phyloP scores from a whole-genome alignment of 257 asterid species.

The Solanum chmielewskii region DNA sequence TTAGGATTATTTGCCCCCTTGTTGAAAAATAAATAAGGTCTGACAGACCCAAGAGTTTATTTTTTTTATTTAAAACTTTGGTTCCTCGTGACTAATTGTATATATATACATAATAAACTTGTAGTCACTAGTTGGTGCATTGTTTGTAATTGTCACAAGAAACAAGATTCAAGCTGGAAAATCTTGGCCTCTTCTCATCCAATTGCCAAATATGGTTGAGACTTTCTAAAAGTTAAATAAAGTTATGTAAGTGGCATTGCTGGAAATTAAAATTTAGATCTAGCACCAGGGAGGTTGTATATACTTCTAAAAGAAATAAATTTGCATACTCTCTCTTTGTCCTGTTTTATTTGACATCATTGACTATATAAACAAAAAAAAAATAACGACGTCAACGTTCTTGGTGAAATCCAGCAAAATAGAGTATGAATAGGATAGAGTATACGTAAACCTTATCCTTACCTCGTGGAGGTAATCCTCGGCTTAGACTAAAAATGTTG shows the following conservation, averaged over 20 bases:
- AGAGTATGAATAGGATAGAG: background rate
- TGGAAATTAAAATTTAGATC: background rate
- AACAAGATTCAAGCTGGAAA: background rate
- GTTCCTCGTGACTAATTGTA: background rate
- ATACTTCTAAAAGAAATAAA: background rate
- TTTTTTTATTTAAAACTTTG: background rate
- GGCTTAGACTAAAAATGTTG: background rate
- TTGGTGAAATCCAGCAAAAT: background rate
- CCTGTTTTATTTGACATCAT: background rate
- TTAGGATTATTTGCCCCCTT: background rate
- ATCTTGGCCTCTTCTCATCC: background rate
- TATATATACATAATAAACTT: background rate
- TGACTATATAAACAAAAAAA: background rate
- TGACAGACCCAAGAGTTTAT: background rate
- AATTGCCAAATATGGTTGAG: background rate
- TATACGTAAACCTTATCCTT: background rate
- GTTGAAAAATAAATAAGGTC: background rate
- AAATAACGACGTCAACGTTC: background rate
- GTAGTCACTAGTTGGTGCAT: background rate
- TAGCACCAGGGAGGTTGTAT: background rate
- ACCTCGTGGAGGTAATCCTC: background rate
- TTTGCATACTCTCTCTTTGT: background rate
- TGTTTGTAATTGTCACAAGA: background rate
- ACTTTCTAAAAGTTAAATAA: background rate
- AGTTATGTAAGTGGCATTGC: background rate